These are phyloP conservation scores for Boletellus ananiceps DNA, from an alignment of 768 basidiomycete species.

Conservation along the genomic window DNA sequence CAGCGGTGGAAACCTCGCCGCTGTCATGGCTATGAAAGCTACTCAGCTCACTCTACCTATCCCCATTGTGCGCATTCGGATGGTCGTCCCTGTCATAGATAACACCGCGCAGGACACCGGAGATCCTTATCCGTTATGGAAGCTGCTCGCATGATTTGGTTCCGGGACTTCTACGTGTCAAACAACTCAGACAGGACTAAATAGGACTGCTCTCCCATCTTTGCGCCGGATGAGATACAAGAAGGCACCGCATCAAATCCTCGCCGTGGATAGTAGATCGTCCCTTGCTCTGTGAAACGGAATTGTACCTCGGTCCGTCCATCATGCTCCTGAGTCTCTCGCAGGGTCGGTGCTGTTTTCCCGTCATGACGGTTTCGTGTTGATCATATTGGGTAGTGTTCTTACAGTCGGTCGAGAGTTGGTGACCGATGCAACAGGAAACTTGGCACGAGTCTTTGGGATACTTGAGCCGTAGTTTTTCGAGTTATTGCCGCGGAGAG, in stretches of 20 bases:
- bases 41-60: constrained; percentile 44
- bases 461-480: constrained; percentile 7
- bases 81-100: constrained; percentile 73
- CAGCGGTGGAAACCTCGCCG: constrained; percentile 71
- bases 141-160: constrained; percentile 68
- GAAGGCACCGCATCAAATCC: constrained; percentile 64
- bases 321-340: neutral
- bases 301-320: neutral
- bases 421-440: constrained; percentile 35
- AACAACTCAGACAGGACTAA: constrained; percentile 54
- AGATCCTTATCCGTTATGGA: constrained; percentile 47
- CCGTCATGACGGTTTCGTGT: neutral
- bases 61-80: constrained; percentile 55
- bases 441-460: constrained; percentile 32
- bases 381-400: constrained; percentile 29
- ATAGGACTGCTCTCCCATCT: constrained; percentile 70
- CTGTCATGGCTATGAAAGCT: constrained; percentile 64
- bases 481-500: neutral
- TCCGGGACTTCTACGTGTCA: constrained; percentile 63
- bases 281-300: neutral
- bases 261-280: constrained; percentile 68
- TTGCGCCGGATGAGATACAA: constrained; percentile 62
- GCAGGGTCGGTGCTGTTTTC: constrained; percentile 20
- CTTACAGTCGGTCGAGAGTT: constrained; percentile 35
- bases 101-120: constrained; percentile 54